Conservation (phyloP, 768 basidiomycete genomes). For the Podaxis carcinomalis region DNA sequence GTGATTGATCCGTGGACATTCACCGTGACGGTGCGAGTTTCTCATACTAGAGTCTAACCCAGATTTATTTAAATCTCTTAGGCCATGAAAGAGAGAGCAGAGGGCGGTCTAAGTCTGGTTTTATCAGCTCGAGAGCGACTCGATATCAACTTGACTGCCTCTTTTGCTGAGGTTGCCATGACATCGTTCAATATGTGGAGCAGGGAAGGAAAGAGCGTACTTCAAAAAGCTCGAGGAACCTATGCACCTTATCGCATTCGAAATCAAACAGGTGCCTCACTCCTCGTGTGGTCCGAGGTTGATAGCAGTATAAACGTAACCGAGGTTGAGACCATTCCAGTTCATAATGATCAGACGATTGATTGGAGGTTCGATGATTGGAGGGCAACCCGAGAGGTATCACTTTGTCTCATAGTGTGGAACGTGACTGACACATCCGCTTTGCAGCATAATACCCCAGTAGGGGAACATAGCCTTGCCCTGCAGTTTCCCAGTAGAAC, state of each 20-base stretch:
- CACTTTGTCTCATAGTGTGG: not conserved
- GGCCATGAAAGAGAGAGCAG: slow-evolving; percentile 48
- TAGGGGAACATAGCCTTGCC: slow-evolving; percentile 80
- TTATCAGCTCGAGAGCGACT: slow-evolving; percentile 78
- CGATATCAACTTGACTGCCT: slow-evolving; percentile 87
- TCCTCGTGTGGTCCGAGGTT: slow-evolving; percentile 83
- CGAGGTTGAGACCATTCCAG: slow-evolving; percentile 48
- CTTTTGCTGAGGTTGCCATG: slow-evolving; percentile 81
- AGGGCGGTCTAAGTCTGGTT: slow-evolving; percentile 51
- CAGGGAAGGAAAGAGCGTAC: slow-evolving; percentile 66
- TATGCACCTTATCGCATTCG: slow-evolving; percentile 92
- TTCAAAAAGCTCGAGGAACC: slow-evolving; percentile 76
- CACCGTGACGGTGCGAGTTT: slow-evolving; percentile 51
- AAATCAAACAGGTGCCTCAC: slow-evolving; percentile 84
- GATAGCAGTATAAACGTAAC: slow-evolving; percentile 48
- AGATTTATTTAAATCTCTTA: slow-evolving; percentile 21
- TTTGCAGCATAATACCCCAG: slow-evolving; percentile 50
- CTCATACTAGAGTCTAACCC: not conserved
- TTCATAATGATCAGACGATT: slow-evolving; percentile 70
- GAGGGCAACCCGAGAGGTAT: slow-evolving; percentile 88
- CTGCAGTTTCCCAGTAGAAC: slow-evolving; percentile 79
- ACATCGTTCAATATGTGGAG: slow-evolving; percentile 70
- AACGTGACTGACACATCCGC: not conserved
- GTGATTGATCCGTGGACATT: slow-evolving; percentile 98
- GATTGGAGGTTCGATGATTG: slow-evolving; percentile 99